Evolutionary conservation across 441 rosid species (phyloP).

Genomic region (Pelargonium citronellum): DNA sequence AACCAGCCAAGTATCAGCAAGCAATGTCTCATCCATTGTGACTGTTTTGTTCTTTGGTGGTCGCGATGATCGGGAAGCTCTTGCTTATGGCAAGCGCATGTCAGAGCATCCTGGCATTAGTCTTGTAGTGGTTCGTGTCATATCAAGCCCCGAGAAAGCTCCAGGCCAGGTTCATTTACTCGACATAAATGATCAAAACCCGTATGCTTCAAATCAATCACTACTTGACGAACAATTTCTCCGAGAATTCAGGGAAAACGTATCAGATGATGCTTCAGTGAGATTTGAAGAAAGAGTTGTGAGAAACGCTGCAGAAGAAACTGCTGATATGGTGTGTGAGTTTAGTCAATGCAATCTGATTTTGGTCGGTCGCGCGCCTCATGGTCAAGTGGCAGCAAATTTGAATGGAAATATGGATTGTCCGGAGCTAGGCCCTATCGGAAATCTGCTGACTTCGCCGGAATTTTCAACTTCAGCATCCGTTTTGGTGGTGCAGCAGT

Average conservation of each 20-base stretch:
- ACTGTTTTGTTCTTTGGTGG: constrained; percentile 21
- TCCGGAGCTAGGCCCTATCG: not conserved
- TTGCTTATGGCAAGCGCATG: constrained; percentile 18
- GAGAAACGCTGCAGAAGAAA: not conserved
- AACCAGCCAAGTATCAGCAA: not conserved
- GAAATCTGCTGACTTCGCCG: not conserved
- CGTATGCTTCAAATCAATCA: not conserved
- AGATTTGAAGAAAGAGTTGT: not conserved
- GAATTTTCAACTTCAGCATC: not conserved
- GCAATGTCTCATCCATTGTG: not conserved
- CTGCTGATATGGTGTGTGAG: not conserved
- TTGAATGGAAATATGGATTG: not conserved
- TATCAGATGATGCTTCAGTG: not conserved
- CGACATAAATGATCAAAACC: not conserved
- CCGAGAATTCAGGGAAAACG: not conserved
- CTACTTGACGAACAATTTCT: not conserved
- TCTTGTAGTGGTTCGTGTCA: constrained; percentile 9
- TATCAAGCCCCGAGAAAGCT: not conserved
- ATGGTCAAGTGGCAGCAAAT: not conserved
- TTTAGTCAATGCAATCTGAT: not conserved
- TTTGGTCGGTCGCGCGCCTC: not conserved
- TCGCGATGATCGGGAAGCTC: constrained; percentile 17
- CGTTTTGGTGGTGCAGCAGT: not conserved
- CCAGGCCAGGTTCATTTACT: not conserved
- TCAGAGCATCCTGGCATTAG: constrained; percentile 11